Evolutionary conservation across 2,329 filamentous ascomycete genomes (phyloP).

Genomic region (Fusarium sublunatum): DNA sequence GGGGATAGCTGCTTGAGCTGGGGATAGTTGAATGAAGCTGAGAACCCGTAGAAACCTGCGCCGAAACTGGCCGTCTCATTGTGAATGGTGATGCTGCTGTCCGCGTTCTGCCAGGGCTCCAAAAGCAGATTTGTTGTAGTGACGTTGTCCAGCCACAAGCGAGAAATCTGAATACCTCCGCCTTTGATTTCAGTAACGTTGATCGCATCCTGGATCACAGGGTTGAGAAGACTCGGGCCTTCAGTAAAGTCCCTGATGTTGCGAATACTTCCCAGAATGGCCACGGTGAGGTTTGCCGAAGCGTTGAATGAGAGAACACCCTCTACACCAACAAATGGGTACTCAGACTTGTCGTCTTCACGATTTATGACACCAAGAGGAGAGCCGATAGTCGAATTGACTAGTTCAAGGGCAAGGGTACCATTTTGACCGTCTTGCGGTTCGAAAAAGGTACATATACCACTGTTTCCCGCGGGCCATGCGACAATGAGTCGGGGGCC

Average conservation of each 20-base stretch:
- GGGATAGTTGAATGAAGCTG: slow-evolving; percentile 70
- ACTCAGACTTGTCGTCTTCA: slow-evolving; percentile 38
- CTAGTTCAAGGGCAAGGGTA: slow-evolving; percentile 62
- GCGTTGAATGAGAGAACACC: slow-evolving; percentile 67
- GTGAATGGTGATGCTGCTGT: slow-evolving; percentile 46
- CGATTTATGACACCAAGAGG: slow-evolving; percentile 60
- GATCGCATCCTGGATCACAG: slow-evolving; percentile 66
- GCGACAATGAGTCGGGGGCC: slow-evolving; percentile 69
- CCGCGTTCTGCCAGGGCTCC: slow-evolving; percentile 48
- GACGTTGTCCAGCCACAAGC: slow-evolving; percentile 71
- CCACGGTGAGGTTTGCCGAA: slow-evolving; percentile 64
- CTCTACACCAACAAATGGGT: slow-evolving; percentile 64
- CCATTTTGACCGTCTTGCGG: slow-evolving; percentile 65
- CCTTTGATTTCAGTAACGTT: slow-evolving; percentile 53
- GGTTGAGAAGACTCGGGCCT: slow-evolving; percentile 63
- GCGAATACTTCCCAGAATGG: slow-evolving; percentile 71
- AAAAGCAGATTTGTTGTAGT: slow-evolving; percentile 67
- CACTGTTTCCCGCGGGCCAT: slow-evolving; percentile 75
- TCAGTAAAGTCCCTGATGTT: slow-evolving; percentile 73
- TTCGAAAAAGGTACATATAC: slow-evolving; percentile 66
- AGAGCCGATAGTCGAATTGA: slow-evolving; percentile 60
- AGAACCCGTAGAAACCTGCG: slow-evolving; percentile 67
- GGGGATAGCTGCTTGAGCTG: slow-evolving; percentile 66
- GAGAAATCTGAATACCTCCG: slow-evolving; percentile 60
- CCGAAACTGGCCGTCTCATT: slow-evolving; percentile 60